Base-by-base conservation (phyloP, 2,329 filamentous ascomycete species). In the Alternaria burnsii region DNA sequence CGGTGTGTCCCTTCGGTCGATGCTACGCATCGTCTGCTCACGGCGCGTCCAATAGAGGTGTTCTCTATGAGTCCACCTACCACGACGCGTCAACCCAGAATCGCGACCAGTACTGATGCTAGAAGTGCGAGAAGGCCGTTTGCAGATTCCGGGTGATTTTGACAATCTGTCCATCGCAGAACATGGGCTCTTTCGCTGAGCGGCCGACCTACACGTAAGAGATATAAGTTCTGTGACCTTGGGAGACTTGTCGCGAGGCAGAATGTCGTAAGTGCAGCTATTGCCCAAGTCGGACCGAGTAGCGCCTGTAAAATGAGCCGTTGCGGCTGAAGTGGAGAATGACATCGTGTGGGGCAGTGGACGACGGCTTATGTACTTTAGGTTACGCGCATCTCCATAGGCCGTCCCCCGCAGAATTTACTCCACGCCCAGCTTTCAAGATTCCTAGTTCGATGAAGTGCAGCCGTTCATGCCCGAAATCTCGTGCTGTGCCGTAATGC, bases 401-500 rank as follows among this genome's bases (percentile, higher is more conserved):
- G 12, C 6, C 12, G 8, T 28, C 9, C 43, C 44, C n/a, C n/a
- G 16, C 11, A 2, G 1, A 2, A 8, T 12, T 11, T 16, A 32
- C 44, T 32, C 18, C 11, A 47, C 7, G n/a, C 43, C 3, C 6
- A 47, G 1, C 3, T 8, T 26, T 26, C 6, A 26, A 2, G 24
- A 26, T 30, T 32, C 3, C 12, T 5, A 20, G 7, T 30, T 16
- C 43, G n/a, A 47, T 30, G n/a, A 5, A 32, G 36, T 10, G 3
- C 14, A 3, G 0, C 6, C 3, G 6, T 9, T 32, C 3, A 16
- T 46, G 10, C 9, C 0, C 1, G 4, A 32, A 32, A 32, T 1
- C 2, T 0, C 0, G 10, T 32, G 30, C 30, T 12, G 2, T 32
- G 10, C 30, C 30, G 30, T 5, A 10, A 32, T 32, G 10, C 9